Evolutionary conservation across 1,139 yeast species (phyloP), one percentile per base, ranked within the genome.

Genomic region (Magnusiomyces suaveolens): DNA sequence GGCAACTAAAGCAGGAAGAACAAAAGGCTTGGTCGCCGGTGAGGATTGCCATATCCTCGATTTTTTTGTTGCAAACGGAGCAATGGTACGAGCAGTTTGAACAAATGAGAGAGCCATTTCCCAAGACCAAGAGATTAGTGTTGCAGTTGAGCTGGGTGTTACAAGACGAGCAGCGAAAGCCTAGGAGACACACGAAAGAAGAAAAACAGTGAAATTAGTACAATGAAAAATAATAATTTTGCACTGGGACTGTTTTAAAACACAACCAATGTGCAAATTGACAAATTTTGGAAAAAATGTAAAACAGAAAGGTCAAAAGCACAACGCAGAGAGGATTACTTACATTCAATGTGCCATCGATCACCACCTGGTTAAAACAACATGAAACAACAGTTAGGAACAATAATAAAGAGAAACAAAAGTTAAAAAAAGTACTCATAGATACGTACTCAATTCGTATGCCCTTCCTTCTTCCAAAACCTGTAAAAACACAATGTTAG

Each of bases 11-110:
- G 71, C 98, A 92, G 52, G 79, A 78, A 4, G 96, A 82, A 69
- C 98, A 94, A 67, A 88, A 92, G 2, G 97, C 97, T 66, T 87
- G 95, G 61, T 73, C 95, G 24, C 97, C 96, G 0, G 97, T 89
- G 50, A 90, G 77, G 43, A 92, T 90, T n/a, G 98, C 98, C 72
- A 90, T 75, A 68, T 92, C 97, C 65, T 88, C 96, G 60, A 92
- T 92, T 68, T 89, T 87, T 66, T 87, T 86, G 54, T 83, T 82
- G 74, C 98, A 94, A 58, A 83, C 83, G 64, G 84, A 83, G 69
- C 98, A 92, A 52, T 83, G 81, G 67, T 90, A 94, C 16, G 95
- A 86, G 69, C 98, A 92, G 60, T 84, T 86, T 54, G 89, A 83
- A 69, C 98, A 92, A 26, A 94, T 87, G 56, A 94, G 73, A 56